A percentile compares a stretch with the other conserved stretches of the same genome.
Conservation (phyloP, 768 basidiomycete species). For the Mycena belliarum region DNA sequence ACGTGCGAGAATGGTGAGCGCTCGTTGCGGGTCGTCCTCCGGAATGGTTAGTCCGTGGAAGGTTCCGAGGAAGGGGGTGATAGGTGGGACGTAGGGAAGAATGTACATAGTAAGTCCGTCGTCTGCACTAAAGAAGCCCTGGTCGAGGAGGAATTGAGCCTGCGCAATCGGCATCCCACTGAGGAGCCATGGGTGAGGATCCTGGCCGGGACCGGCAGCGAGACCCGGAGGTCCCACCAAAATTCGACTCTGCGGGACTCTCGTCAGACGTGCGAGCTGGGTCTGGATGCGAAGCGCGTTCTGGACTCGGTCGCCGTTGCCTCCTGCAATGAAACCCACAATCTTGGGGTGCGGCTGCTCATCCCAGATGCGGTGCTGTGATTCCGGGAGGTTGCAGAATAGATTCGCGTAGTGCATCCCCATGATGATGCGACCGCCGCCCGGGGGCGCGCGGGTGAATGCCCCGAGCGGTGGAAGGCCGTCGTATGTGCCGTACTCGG, state of each 20-base stretch:
- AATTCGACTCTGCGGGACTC: not conserved
- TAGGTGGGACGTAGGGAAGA: not conserved
- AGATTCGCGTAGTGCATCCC: not conserved
- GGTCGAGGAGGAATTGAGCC: not conserved
- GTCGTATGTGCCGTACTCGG: not conserved
- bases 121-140: not conserved
- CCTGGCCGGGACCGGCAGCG: not conserved
- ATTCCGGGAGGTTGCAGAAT: not conserved
- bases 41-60: not conserved
- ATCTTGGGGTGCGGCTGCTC: not conserved
- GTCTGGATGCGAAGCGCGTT: not conserved
- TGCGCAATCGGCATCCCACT: not conserved
- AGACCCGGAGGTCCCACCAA: not conserved
- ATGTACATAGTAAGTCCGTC: not conserved
- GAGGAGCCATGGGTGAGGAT: not conserved
- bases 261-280: not conserved
- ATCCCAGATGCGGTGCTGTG: not conserved
- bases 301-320: not conserved
- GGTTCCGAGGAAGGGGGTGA: not conserved
- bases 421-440: not conserved
- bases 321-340: not conserved
- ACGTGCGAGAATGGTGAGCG: not conserved
- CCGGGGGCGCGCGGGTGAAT: not conserved
- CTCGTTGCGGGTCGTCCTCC: not conserved
- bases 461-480: not conserved